phyloP scores from a whole-genome alignment of 495 filamentous ascomycete species.

The Xeromyces bisporus region DNA sequence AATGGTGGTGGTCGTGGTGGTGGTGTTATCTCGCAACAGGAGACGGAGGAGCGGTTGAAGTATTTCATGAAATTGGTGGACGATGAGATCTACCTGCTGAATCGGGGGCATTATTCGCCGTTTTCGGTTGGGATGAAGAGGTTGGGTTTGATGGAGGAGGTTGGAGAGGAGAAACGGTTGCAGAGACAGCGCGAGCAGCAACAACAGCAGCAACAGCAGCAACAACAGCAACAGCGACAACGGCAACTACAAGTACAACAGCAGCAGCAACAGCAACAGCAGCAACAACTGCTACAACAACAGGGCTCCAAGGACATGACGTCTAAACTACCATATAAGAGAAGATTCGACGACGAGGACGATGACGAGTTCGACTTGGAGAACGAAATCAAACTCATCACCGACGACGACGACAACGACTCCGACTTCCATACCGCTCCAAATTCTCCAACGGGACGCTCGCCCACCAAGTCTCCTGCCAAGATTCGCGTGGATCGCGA shows the following conservation, averaged over 20 bases:
- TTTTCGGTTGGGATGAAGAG: neutral
- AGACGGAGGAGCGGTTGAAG: conserved; percentile 8
- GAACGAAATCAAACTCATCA: no score
- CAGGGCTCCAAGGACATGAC: neutral
- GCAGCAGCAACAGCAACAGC: neutral
- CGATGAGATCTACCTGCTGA: conserved; percentile 14
- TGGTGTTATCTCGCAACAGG: neutral
- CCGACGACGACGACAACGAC: neutral
- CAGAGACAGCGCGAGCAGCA: no score
- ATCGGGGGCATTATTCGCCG: conserved; percentile 4
- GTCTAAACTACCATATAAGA: conserved; percentile 10
- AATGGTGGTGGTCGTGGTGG: neutral
- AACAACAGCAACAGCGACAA: no score
- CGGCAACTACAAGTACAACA: no score
- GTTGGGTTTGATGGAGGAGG: no score
- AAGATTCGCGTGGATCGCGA: neutral
- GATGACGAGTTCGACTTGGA: no score
- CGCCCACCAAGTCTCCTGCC: neutral
- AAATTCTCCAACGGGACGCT: conserved; percentile 17
- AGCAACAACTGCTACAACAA: neutral
- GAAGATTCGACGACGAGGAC: conserved; percentile 11
- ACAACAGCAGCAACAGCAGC: no score
- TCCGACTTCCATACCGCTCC: conserved; percentile 23
- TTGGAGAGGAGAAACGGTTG: no score
- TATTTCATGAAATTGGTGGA: conserved; percentile 14